Conservation (phyloP, 306 rosid species). For the Carpinus fangiana region DNA sequence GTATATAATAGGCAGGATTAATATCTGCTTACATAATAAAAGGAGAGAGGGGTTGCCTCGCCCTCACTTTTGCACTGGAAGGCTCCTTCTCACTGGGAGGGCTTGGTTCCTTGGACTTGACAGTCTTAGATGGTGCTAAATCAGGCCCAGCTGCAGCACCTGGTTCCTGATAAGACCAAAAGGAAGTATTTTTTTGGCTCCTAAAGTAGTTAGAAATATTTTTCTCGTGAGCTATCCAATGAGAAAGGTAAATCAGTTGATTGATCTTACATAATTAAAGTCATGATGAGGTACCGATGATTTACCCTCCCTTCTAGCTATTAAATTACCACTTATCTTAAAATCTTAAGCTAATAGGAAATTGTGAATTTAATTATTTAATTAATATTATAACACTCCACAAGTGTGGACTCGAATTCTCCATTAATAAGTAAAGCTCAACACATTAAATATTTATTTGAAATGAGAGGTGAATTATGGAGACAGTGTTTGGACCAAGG, state of each 20-base stretch:
- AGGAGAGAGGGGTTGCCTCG: slow-evolving; percentile 60
- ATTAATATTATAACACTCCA: too few species aligned
- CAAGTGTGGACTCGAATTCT: too few species aligned
- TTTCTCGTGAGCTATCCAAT: slow-evolving; percentile 4
- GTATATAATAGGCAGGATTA: slow-evolving; percentile 2
- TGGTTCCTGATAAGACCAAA: slow-evolving; percentile 47
- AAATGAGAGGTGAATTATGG: too few species aligned
- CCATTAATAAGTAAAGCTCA: too few species aligned
- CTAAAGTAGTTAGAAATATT: slow-evolving; percentile 11
- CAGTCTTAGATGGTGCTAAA: slow-evolving; percentile 38
- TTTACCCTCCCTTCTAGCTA: neutral
- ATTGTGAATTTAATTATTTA: too few species aligned
- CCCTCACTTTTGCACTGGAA: slow-evolving; percentile 35
- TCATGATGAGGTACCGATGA: neutral
- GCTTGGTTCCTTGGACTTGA: slow-evolving; percentile 37
- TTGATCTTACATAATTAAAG: neutral
- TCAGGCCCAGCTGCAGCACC: slow-evolving; percentile 31
- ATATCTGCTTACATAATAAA: slow-evolving; percentile 53
- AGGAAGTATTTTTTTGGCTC: slow-evolving; percentile 17
- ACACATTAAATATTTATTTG: too few species aligned
- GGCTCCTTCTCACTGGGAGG: slow-evolving; percentile 38
- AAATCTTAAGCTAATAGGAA: too few species aligned
- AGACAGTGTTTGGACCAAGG: too few species aligned
- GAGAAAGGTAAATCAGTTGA: neutral
- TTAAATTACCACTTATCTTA: too few species aligned